Evolutionary conservation across 495 filamentous ascomycete species (phyloP), one percentile per base, ranked within the genome.

Genomic region (Penicillium coprophilum): DNA sequence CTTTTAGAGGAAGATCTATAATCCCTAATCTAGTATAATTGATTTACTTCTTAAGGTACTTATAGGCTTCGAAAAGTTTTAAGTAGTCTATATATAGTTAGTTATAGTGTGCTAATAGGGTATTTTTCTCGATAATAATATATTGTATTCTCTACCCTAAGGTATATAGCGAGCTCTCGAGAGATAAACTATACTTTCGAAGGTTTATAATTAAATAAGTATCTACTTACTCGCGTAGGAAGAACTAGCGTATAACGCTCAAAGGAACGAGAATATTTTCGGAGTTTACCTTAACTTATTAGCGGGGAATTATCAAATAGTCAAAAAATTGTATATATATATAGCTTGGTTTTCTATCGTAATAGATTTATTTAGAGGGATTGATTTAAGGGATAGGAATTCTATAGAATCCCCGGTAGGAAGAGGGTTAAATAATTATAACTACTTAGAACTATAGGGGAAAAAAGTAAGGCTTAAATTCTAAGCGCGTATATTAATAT

Each of bases 51-150:
- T 44, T 20, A 20, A 44, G 40, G 40, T 10, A 20, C 40, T 44
- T 20, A 9, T 44, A 44, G 40, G 40, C 20, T 23, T 44, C 40
- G 40, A 44, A 44, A 44, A 44, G 40, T 44, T 44, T 44, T 20
- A 44, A 23, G 6, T 44, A 44, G 40, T 44, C 40, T 20, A 8
- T 19, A 20, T 44, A 20, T 20, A 44, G 40, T 17, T 44, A 20
- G 40, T 44, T 20, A 13, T 44, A 44, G 7, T 44, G 40, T 10
- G 40, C 40, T 1, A 7, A 44, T 44, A 44, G 20, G 40, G 40
- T 20, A 44, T 44, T 44, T 20, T 44, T 44, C 24, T 44, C 40
- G 10, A 44, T 10, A 4, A 44, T 4, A 1, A 24, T 17, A 44
- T 44, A 20, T 20, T 44, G 40, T 20, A 44, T 44, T 44, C 40